Conservation (phyloP, 2,329 filamentous ascomycete species). For the Xylariaceae sp. region DNA sequence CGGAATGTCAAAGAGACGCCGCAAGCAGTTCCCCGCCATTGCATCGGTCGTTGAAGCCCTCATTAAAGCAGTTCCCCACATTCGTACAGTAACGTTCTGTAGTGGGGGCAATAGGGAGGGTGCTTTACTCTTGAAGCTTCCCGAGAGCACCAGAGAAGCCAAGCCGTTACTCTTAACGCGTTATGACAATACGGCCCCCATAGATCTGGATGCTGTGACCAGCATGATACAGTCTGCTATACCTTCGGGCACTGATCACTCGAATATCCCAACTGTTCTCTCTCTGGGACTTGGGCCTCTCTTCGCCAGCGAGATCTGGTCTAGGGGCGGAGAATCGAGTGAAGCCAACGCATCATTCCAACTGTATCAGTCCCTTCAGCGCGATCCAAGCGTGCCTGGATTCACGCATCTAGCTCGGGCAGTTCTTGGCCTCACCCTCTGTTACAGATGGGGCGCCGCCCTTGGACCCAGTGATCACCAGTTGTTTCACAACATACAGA, state of each 20-base stretch:
- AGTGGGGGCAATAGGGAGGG: slow-evolving; percentile 85
- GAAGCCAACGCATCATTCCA: slow-evolving; percentile 60
- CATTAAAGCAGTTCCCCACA: slow-evolving; percentile 60
- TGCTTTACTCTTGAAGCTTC: slow-evolving; percentile 67
- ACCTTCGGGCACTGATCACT: slow-evolving; percentile 36
- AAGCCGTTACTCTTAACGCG: slow-evolving; percentile 53
- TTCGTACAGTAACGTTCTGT: slow-evolving; percentile 75
- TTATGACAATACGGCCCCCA: slow-evolving; percentile 9
- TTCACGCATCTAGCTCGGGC: slow-evolving; percentile 68
- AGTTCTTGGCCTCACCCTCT: slow-evolving; percentile 64
- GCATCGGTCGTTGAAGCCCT: slow-evolving; percentile 74
- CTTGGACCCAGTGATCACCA: slow-evolving; percentile 44
- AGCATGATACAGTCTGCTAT: slow-evolving; percentile 38
- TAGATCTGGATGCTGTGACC: slow-evolving; percentile 36
- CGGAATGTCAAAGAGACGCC: slow-evolving; percentile 73
- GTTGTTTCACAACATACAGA: slow-evolving; percentile 40
- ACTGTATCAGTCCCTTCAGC: slow-evolving; percentile 66
- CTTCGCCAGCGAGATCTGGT: slow-evolving; percentile 49
- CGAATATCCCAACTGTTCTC: slow-evolving; percentile 39
- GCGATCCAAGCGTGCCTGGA: slow-evolving; percentile 64
- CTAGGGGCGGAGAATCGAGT: slow-evolving; percentile 42
- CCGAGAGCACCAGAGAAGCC: slow-evolving; percentile 51
- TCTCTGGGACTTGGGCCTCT: slow-evolving; percentile 39
- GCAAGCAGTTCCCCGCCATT: slow-evolving; percentile 78
- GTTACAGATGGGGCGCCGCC: slow-evolving; percentile 67